Base-by-base conservation (phyloP, 2,329 filamentous ascomycete species). In the Decorospora gaudefroyi region DNA sequence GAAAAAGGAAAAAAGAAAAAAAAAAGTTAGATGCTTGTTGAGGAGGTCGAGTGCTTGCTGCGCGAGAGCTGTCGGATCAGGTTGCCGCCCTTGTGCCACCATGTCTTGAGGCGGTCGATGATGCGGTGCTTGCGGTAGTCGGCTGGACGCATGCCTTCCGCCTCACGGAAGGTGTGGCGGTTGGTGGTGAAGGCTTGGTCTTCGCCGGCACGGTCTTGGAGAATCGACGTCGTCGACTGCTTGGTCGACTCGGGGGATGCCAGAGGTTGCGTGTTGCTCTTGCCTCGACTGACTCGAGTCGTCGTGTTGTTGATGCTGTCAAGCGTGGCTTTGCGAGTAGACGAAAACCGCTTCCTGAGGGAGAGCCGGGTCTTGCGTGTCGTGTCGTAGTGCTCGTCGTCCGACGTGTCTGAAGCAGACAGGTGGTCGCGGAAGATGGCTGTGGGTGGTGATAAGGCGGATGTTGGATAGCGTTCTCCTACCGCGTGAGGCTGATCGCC, bases 401-500 rank as follows among this genome's bases (percentile, higher is more conserved):
- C 63, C 28, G 58, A 64, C 4, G 44, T 57, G 25, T 64, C 56
- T 12, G 55, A 61, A 12, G 46, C 31, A 26, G 59, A 60, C 29
- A 62, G 51, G 33, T 62, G 47, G 21, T 62, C 59, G 18, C 55
- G 46, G 43, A 61, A 57, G 49, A 61, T 57, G 12, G 54, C 53
- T 21, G 63, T 55, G 8, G 76, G 75, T 29, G 74, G 72, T 12
- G 68, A 72, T 21, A 77, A 62, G 32, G 70, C 70, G 37, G 72
- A 74, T 7, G 72, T 76, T 17, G 76, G 76, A 53, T 78, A 78
- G 17, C 76, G 73, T 44, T 78, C 76, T 27, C 76, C 75, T 18
- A 70, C 69, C 36, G 67, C 69, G 57, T 71, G 65, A 35, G 61
- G 41, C 25, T 59, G 54, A 43, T 65, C 62, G 18, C 53, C 51